These are phyloP conservation scores for Russula compacta DNA, from an alignment of 768 basidiomycete genomes.

Conservation along the genomic window DNA sequence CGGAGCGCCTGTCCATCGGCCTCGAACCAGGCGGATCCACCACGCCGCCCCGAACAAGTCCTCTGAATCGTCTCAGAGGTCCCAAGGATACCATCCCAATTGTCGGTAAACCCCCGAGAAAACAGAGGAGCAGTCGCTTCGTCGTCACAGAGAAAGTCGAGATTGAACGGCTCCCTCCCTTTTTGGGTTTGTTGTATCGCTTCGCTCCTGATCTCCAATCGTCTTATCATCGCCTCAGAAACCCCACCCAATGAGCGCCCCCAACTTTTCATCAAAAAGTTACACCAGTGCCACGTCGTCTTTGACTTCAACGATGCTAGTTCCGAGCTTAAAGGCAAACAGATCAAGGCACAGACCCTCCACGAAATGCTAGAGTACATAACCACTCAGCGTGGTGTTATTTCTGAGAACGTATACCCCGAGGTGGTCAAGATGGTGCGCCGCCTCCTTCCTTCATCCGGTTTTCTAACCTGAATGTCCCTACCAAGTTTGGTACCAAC, in stretches of 20 bases:
- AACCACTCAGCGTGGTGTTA: conserved; percentile 90
- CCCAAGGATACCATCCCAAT: conserved; percentile 97
- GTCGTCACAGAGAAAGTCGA: conserved; percentile 95
- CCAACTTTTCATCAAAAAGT: conserved; percentile 86
- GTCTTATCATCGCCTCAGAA: conserved; percentile 43
- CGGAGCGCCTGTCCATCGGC: conserved; percentile 40
- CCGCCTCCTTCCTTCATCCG: conserved; percentile 14
- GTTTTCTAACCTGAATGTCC: background rate
- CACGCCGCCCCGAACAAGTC: conserved; percentile 56
- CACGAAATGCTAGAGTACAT: conserved; percentile 99
- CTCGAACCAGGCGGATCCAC: conserved; percentile 37
- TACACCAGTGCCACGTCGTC: conserved; percentile 91
- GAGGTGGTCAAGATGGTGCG: conserved; percentile 97
- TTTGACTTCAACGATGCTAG: conserved; percentile 99
- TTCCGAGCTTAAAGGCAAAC: conserved; percentile 92
- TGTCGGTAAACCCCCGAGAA: conserved; percentile 91
- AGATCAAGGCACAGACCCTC: conserved; percentile 95
- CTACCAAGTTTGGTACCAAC: conserved; percentile 83
- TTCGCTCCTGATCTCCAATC: conserved; percentile 6
- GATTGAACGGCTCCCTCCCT: conserved; percentile 87
- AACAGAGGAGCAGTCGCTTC: conserved; percentile 95
- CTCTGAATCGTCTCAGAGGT: conserved; percentile 67
- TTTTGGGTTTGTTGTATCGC: conserved; percentile 53
- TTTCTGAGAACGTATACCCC: conserved; percentile 96
- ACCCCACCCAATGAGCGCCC: conserved; percentile 81